Percentiles rank a stretch among this genome's conserved stretches.
phyloP scores from a whole-genome alignment of 176 grass and related monocot genomes.

The Musa schizocarpa region DNA sequence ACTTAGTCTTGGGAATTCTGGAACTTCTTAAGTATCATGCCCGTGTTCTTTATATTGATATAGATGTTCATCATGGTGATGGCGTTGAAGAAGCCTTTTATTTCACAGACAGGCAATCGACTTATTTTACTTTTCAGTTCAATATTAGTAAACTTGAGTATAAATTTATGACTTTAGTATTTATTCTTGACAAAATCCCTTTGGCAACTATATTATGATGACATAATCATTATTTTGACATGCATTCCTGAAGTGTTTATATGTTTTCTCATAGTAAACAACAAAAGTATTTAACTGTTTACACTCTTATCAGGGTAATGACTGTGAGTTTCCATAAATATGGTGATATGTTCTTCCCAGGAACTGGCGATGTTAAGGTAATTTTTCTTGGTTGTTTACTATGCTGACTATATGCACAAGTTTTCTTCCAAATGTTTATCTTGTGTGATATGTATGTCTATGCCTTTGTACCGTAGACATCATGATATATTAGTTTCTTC shows the following conservation, averaged over 20 bases:
- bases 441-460: not conserved
- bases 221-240: not conserved
- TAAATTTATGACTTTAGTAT: not conserved
- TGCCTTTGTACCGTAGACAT: not conserved
- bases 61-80: slow-evolving; percentile 99
- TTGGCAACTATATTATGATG: not conserved
- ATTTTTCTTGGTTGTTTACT: not conserved
- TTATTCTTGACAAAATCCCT: not conserved
- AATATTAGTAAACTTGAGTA: not conserved
- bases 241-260: not conserved
- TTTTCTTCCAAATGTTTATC: not conserved
- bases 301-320: slow-evolving; percentile 65
- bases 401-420: not conserved
- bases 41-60: slow-evolving; percentile 94
- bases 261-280: not conserved
- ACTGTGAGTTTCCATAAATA: slow-evolving; percentile 98
- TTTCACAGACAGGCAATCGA: slow-evolving; percentile 73
- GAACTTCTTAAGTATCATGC: slow-evolving; percentile 97
- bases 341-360: slow-evolving; percentile 93
- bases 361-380: slow-evolving; percentile 95
- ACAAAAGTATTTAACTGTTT: slow-evolving; percentile 23
- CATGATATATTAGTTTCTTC: not conserved
- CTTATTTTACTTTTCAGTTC: slow-evolving; percentile 5
- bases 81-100: slow-evolving; percentile 98
- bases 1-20: slow-evolving; percentile 87